Evolutionary conservation across 176 grass and related monocot species (phyloP), one percentile per base, ranked within the genome.

Genomic region (Phragmites australis): DNA sequence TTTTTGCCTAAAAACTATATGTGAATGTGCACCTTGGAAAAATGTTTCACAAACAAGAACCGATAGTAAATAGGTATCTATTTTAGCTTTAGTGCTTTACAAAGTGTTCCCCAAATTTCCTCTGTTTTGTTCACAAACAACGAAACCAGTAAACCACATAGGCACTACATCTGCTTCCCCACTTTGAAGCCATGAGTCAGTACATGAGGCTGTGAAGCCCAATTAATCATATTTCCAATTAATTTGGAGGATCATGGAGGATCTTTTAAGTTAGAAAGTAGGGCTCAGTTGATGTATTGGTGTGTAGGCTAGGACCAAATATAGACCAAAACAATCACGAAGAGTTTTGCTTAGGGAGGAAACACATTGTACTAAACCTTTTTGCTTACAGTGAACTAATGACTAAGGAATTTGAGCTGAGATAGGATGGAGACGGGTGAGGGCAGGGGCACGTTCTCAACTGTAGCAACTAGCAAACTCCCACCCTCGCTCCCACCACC

Each of bases 41-140:
- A 78, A 77, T 64, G n/a, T 40, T 83, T 39, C 46, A 29, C 37
- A 81, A 87, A 50, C 11, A 42, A 70, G 30, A 82, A 14, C 13
- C 22, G 8, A 39, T n/a, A 68, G 14, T 22, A 71, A 83, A 45
- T n/a, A 78, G 25, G 37, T 41, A 47, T 40, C 4, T 59, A 8
- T 65, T 45, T 63, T 88, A 49, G n/a, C 49, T 58, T 66, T 66
- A 48, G 52, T 67, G 6, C 42, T 78, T 50, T 65, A 14, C 6
- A 77, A 82, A 75, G n/a, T 51, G 61, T 11, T 49, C 67, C 40
- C 2, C 32, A 57, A 19, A 5, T 58, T 59, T 68, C 2, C 66
- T 31, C 29, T 23, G 7, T 81, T 13, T 75, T 75, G 41, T 66
- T 44, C 31, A 81, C 21, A 40, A 58, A 56, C 22, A 49, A 40